Base-by-base conservation (phyloP, 2,329 filamentous ascomycete genomes). In the Didymella arachidicola region DNA sequence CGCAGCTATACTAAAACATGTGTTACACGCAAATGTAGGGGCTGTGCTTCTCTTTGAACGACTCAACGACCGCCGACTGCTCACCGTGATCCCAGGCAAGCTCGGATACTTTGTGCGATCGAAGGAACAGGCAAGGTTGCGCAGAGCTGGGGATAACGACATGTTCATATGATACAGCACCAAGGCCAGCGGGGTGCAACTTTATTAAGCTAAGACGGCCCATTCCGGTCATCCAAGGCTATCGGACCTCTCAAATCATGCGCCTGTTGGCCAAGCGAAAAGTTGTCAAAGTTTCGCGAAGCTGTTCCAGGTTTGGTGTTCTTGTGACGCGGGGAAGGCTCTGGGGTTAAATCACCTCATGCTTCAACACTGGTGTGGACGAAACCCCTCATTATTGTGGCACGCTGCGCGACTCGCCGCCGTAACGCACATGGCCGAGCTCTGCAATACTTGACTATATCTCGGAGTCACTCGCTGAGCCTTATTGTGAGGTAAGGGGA, bases 321-420 rank as follows among this genome's bases (percentile, higher is more conserved):
- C 65, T 62, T 65, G 62, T 67, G 64, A 68, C 63, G 64, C 64
- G 62, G 62, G 64, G 64, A 54, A 59, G 32, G 36, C 27, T 45
- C 56, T 49, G 50, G 55, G 49, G 27, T 59, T 29, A 43, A 6
- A 50, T 34, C 56, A 50, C 50, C 53, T 51, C 42, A 53, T 44
- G 34, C 45, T 42, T 8, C 44, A 39, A 54, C 18, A 27, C 26
- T 34, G 27, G 32, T 27, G 18, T 46, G 27, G 19, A 27, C 34
- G 34, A 19, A 39, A 18, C 39, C 18, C 44, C 36, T 12, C 14
- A 12, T 27, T 45, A 19, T 16, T 41, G 36, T 45, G 26, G 39
- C 41, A 42, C 41, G 10, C 26, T 51, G 46, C 45, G 34, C 45
- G 22, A 54, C 26, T 39, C 12, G 22, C 32, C 27, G n/a, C 19